A percentile compares a stretch with the other conserved stretches of the same genome.
phyloP scores from a whole-genome alignment of 352 stramenopile genomes.

The Phytophthora multivora region DNA sequence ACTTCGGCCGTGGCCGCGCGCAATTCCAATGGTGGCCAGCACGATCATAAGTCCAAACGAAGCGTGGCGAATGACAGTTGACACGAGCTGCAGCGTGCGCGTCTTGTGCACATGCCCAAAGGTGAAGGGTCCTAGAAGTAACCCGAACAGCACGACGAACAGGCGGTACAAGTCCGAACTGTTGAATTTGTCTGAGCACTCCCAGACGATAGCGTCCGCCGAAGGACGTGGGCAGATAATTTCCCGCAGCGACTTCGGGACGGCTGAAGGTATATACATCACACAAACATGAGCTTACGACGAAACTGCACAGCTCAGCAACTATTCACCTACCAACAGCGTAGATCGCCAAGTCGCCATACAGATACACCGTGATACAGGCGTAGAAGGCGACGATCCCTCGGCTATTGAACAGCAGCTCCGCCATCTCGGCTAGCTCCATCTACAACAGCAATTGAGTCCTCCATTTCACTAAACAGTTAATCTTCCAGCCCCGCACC shows the following conservation, averaged over 20 bases:
- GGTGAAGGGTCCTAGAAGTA: conserved; percentile 76
- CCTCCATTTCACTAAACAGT: neutral
- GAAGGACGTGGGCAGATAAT: conserved; percentile 79
- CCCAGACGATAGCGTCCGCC: conserved; percentile 52
- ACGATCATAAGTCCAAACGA: conserved; percentile 89
- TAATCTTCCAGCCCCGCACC: conserved; percentile 25
- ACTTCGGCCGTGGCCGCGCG: conserved; percentile 61
- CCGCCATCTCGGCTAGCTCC: conserved; percentile 85
- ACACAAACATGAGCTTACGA: conserved; percentile 3
- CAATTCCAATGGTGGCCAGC: conserved; percentile 72
- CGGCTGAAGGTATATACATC: conserved; percentile 44
- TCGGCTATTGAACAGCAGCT: conserved; percentile 70
- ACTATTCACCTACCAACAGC: conserved; percentile 67
- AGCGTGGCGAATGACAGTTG: conserved; percentile 81
- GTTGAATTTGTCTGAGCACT: conserved; percentile 70
- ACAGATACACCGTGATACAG: conserved; percentile 84
- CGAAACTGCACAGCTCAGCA: neutral
- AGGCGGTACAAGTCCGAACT: conserved; percentile 84
- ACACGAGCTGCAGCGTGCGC: conserved; percentile 74
- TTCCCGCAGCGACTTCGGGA: conserved; percentile 87
- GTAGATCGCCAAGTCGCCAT: conserved; percentile 89
- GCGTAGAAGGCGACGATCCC: conserved; percentile 81
- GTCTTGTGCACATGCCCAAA: conserved; percentile 89
- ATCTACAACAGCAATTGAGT: conserved; percentile 46
- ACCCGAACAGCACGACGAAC: conserved; percentile 78